Evolutionary conservation across 192 early-diverging fungal genomes (phyloP).

Genomic region (Umbelopsis vinacea): DNA sequence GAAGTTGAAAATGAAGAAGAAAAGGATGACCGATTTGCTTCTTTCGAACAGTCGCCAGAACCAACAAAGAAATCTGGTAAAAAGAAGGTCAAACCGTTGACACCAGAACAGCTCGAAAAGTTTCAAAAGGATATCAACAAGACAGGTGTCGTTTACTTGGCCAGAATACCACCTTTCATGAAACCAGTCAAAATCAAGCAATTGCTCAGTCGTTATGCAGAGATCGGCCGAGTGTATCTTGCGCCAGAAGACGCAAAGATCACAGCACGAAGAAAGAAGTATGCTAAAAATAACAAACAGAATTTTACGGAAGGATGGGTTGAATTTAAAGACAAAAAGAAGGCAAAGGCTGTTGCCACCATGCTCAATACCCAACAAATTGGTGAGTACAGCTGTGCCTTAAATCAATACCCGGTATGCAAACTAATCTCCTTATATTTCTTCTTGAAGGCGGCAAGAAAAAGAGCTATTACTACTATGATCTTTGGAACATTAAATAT

Average conservation of each 20-base stretch:
- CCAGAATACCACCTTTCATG: slow-evolving; percentile 94
- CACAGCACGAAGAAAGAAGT: slow-evolving; percentile 82
- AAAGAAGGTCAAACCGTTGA: slow-evolving; percentile 65
- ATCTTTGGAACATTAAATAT: slow-evolving; percentile 98
- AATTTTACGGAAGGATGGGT: slow-evolving; percentile 98
- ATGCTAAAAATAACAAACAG: slow-evolving; percentile 78
- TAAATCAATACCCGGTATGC: background rate
- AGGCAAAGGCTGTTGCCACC: slow-evolving; percentile 77
- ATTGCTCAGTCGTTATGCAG: slow-evolving; percentile 74
- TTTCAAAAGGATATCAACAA: slow-evolving; percentile 70
- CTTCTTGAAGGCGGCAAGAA: slow-evolving; percentile 71
- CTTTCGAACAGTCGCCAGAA: slow-evolving; percentile 14
- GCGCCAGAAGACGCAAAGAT: slow-evolving; percentile 81
- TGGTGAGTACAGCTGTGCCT: slow-evolving; percentile 42
- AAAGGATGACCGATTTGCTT: slow-evolving; percentile 25
- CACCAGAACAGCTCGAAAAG: slow-evolving; percentile 58
- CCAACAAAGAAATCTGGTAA: slow-evolving; percentile 33
- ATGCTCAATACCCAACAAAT: slow-evolving; percentile 84
- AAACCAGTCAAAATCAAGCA: slow-evolving; percentile 77
- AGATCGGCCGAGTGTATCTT: slow-evolving; percentile 85
- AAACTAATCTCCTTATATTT: background rate
- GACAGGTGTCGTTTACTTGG: slow-evolving; percentile 91
- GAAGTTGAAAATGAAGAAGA: slow-evolving; percentile 37
- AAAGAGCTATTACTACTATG: slow-evolving; percentile 85
- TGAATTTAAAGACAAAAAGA: slow-evolving; percentile 92